Evolutionary conservation across 257 asterid species (phyloP), one percentile per base, ranked within the genome.

Genomic region (Petunia secreta): DNA sequence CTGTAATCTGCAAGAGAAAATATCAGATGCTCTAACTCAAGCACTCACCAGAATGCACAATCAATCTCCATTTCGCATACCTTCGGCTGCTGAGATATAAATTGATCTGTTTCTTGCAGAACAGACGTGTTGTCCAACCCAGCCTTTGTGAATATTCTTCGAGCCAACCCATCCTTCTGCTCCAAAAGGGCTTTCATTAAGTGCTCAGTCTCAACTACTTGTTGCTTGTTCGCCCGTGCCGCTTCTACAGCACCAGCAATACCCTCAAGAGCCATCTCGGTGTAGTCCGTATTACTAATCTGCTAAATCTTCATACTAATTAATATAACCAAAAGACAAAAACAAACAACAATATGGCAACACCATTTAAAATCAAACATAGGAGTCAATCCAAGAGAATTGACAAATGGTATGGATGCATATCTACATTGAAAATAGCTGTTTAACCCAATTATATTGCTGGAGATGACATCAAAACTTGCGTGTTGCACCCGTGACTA

Each of bases 211-310:
- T 94, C 98, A 63, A 93, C 96, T 62, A 93, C 88, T 82, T 91
- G 98, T 78, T 94, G 93, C 63, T 87, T 90, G 89, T 82, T 88
- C 81, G 85, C 88, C 54, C 87, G 90, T 54, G 98, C 97, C 6
- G 97, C 98, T 81, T 83, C 90, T 59, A 92, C 90, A 77, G 98
- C 94, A 78, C 92, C 91, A 34, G 86, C 82, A 50, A 94, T 79
- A 64, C 94, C 97, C 53, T 91, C 96, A 97, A 94, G 89, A 43
- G 98, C 98, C 97, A 91, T 91, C 89, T 94, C 98, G 43, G 98
- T 93, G 79, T 87, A 94, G 84, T 94, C 98, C 2, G 96, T 87
- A 86, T 85, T 84, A 80, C 87, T 89, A 65, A 93, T 85, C 98
- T 94, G 92, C 55, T 71, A 48, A 76, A 44, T 71, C 0, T 55